phyloP scores from a whole-genome alignment of 208 protist genomes.

The Acanthamoeba sp. region DNA sequence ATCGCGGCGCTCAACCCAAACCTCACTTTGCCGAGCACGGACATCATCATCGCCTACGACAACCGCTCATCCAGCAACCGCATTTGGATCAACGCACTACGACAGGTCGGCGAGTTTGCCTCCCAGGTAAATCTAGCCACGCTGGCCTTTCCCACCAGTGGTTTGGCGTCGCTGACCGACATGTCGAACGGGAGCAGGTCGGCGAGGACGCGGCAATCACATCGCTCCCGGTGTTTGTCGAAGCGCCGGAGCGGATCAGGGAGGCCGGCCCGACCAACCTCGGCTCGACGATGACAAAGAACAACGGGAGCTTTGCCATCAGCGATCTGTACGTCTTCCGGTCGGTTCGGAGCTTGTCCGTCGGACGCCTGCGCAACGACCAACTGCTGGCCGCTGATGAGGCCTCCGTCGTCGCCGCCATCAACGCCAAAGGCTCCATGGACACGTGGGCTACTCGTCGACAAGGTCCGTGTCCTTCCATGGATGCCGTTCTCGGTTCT shows the following conservation, averaged over 20 bases:
- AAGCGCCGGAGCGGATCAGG: not conserved
- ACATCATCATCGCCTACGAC: not conserved
- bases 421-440: too few species aligned
- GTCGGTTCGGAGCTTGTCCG: not conserved
- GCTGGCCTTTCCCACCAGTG: too few species aligned
- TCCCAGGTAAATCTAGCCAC: not conserved
- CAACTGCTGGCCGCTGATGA: not conserved
- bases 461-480: not conserved
- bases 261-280: not conserved
- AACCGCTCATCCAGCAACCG: not conserved
- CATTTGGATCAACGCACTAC: not conserved
- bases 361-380: not conserved
- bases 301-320: not conserved
- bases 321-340: not conserved
- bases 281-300: not conserved
- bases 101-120: not conserved
- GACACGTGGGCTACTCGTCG: not conserved
- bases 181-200: too few species aligned
- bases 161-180: too few species aligned
- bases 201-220: not conserved
- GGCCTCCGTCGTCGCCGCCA: not conserved
- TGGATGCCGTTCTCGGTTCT: too few species aligned
- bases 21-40: not conserved
- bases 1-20: not conserved
- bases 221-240: not conserved